Percentiles rank a stretch among this genome's conserved stretches.
These are phyloP conservation scores for Globisporangium spiculum DNA, from an alignment of 352 stramenopile species.

Conservation along the genomic window DNA sequence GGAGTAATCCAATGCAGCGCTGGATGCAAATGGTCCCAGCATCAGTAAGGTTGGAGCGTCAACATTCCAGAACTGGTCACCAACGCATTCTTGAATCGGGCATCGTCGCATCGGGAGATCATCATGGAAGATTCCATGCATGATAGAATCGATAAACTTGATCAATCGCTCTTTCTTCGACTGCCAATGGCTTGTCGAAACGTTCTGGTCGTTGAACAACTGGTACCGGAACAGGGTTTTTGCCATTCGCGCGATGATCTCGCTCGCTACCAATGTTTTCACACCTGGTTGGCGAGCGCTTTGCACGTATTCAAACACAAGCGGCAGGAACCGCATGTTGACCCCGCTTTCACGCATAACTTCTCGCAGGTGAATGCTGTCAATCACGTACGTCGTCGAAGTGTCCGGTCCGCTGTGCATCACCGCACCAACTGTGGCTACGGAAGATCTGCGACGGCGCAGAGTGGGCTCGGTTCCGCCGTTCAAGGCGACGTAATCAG, in stretches of 20 bases:
- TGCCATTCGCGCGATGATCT: slow-evolving; percentile 69
- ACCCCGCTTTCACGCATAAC: slow-evolving; percentile 58
- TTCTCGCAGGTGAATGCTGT: slow-evolving; percentile 58
- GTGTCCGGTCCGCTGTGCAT: slow-evolving; percentile 20
- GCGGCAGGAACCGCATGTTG: slow-evolving; percentile 67
- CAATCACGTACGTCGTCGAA: slow-evolving; percentile 63
- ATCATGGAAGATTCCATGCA: slow-evolving; percentile 59
- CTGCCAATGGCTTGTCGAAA: slow-evolving; percentile 44
- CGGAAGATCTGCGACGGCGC: slow-evolving; percentile 32
- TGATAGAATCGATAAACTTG: slow-evolving; percentile 67
- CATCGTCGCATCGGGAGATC: slow-evolving; percentile 28
- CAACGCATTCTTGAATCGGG: slow-evolving; percentile 36
- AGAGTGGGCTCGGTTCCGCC: neutral
- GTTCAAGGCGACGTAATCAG: neutral
- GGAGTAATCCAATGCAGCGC: slow-evolving; percentile 40
- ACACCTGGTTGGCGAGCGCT: slow-evolving; percentile 47
- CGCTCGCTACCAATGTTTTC: slow-evolving; percentile 51
- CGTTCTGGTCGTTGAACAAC: slow-evolving; percentile 48
- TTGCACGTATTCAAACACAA: slow-evolving; percentile 51
- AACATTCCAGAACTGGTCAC: slow-evolving; percentile 74
- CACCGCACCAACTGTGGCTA: slow-evolving; percentile 35
- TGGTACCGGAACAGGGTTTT: slow-evolving; percentile 73
- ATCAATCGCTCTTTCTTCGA: slow-evolving; percentile 55
- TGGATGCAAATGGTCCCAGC: slow-evolving; percentile 58
- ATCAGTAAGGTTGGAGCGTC: slow-evolving; percentile 61